Evolutionary conservation across 345 rosid genomes (phyloP), one percentile per base, ranked within the genome.

Genomic region (Bretschneidera sinensis): DNA sequence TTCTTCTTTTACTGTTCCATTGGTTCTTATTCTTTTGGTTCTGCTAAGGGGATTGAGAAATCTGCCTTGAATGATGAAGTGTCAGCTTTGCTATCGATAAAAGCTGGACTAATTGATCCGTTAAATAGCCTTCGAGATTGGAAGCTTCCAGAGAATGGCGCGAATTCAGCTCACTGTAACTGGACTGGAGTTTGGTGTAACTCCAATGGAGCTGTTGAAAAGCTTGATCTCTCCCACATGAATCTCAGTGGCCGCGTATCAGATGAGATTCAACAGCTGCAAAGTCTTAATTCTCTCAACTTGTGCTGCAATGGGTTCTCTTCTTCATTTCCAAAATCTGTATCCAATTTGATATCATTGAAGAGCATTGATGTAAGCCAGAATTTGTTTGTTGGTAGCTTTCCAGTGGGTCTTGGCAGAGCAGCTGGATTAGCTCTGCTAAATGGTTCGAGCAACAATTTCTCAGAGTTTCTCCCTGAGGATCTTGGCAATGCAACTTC

Each of bases 171-270:
- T 57, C 88, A 82, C 43, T 92, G 98, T 62, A 81, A 83, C 48
- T 92, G 98, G 97, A 84, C 88, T 13, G 97, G 98, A 69, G 88
- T 89, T 39, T 43, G 66, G 75, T 89, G 97, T 83, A 81, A 74
- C 71, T 75, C 83, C 6, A 53, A 70, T 50, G 97, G 96, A 33
- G 71, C 61, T 23, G 89, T 89, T 21, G 91, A 85, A 68, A 73
- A 52, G 71, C 91, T 89, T 22, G 91, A 92, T 71, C 80, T 92
- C 23, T 87, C 97, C 4, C 76, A 66, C 53, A 75, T 79, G 94
- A 92, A 92, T 76, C 89, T 92, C 35, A 87, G 82, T 6, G 94
- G 98, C 0, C 62, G 21, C 21, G 63, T 89, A 35, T 80, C 98
- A 0, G 87, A 82, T 51, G 83, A 79, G 4, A 78, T 92, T 60